Percentiles rank a stretch among this genome's conserved stretches.
phyloP scores from a whole-genome alignment of 257 asterid genomes.

The Fraxinus excelsior region DNA sequence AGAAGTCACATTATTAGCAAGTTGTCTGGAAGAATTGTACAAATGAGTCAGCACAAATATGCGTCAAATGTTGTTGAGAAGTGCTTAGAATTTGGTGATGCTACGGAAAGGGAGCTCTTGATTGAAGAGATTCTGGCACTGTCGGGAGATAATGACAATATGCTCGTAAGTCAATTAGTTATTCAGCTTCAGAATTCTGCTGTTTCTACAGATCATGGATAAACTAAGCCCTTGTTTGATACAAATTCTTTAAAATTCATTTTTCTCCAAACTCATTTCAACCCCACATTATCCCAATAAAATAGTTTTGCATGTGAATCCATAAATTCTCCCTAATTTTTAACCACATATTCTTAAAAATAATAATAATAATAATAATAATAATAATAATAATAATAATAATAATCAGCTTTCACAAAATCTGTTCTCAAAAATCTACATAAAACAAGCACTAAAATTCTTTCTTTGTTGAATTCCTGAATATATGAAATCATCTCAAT shows the following conservation, averaged over 20 bases:
- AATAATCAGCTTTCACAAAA: too few relatives aligned
- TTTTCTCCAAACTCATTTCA: too few relatives aligned
- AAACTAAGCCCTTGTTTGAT: not conserved
- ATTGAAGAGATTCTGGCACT: conserved; percentile 20
- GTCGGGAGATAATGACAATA: conserved; percentile 58
- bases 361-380: too few relatives aligned
- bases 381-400: too few relatives aligned
- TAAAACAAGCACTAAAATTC: not conserved
- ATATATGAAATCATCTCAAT: not conserved
- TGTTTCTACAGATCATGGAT: not conserved
- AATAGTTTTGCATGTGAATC: too few relatives aligned
- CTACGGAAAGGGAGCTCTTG: conserved; percentile 57
- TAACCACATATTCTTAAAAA: too few relatives aligned
- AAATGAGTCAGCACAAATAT: conserved; percentile 83
- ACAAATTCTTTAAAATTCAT: too few relatives aligned
- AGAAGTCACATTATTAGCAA: conserved; percentile 64
- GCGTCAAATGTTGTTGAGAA: conserved; percentile 91
- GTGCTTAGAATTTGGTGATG: conserved; percentile 44
- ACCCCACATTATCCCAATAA: too few relatives aligned
- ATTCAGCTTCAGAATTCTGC: not conserved
- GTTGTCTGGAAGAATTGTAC: conserved; percentile 64
- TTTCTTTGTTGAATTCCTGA: not conserved
- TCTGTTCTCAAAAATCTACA: too few relatives aligned
- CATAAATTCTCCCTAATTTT: too few relatives aligned
- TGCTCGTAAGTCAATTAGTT: conserved; percentile 47